Conservation (phyloP, 2,329 filamentous ascomycete genomes). For the Fusarium duplospermum region DNA sequence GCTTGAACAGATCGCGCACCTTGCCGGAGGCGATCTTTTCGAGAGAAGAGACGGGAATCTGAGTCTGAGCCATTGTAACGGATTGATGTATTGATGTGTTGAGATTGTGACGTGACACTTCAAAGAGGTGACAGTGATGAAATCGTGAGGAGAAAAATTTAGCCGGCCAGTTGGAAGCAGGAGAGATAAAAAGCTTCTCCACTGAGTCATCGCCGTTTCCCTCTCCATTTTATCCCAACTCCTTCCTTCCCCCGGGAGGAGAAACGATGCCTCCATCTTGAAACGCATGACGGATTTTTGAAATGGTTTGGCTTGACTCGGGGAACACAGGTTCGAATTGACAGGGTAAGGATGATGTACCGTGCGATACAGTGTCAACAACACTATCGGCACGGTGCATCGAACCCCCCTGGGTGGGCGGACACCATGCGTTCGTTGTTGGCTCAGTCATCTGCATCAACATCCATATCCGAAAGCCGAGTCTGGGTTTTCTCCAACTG, state of each 20-base stretch:
- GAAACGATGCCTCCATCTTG: constrained; percentile 2
- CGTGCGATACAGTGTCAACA: neutral
- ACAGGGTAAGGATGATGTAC: neutral
- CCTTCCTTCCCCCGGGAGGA: neutral
- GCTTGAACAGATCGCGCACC: constrained; percentile 83
- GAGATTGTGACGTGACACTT: constrained; percentile 3
- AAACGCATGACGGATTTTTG: neutral
- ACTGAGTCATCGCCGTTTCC: constrained; percentile 31
- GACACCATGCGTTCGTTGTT: neutral
- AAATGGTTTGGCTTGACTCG: neutral
- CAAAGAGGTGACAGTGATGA: constrained; percentile 28
- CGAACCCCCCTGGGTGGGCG: no score
- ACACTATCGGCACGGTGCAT: neutral
- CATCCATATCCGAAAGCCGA: neutral
- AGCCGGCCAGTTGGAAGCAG: constrained; percentile 29
- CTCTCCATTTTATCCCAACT: neutral
- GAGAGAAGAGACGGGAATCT: constrained; percentile 47
- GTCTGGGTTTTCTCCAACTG: neutral
- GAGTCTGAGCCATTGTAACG: constrained; percentile 29
- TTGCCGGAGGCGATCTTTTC: constrained; percentile 65
- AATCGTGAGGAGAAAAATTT: constrained; percentile 40
- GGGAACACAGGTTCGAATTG: neutral
- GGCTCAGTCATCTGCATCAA: neutral
- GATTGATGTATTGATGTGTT: neutral
- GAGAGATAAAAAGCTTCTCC: constrained; percentile 30